Evolutionary conservation across 331 rosid genomes (phyloP).

Genomic region (Prunus yedoensis): DNA sequence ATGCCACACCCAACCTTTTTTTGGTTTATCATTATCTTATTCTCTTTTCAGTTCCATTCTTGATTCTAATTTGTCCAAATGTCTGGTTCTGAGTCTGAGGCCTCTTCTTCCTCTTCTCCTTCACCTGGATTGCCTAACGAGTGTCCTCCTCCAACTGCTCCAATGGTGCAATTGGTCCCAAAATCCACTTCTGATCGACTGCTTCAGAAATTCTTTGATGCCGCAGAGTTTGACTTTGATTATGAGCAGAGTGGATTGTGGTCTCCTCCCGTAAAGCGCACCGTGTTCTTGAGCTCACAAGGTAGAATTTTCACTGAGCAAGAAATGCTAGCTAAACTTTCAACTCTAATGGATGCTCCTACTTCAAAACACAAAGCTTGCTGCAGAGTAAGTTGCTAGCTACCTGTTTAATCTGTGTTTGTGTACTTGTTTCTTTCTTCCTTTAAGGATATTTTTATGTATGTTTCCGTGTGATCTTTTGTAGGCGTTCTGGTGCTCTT

Average conservation of each 20-base stretch:
- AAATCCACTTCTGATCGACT: conserved; percentile 58
- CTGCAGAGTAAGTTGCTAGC: conserved; percentile 35
- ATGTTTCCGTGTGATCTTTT: neutral
- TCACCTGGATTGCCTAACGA: conserved; percentile 7
- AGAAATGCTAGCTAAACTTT: conserved; percentile 53
- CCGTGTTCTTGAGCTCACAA: conserved; percentile 60
- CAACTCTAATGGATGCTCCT: conserved; percentile 25
- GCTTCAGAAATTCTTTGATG: conserved; percentile 62
- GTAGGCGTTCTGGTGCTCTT: conserved; percentile 31
- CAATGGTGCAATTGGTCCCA: conserved; percentile 48
- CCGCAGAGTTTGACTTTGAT: conserved; percentile 56
- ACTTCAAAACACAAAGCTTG: conserved; percentile 25
- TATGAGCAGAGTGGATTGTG: conserved; percentile 78
- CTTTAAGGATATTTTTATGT: neutral
- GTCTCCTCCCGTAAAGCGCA: conserved; percentile 74
- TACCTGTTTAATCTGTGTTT: conserved; percentile 5
- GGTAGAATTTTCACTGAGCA: conserved; percentile 52
- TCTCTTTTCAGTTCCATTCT: neutral
- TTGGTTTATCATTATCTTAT: conserved; percentile 10
- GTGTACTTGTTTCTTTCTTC: neutral
- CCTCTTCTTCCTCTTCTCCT: conserved; percentile 32
- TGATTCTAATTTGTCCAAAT: conserved; percentile 7
- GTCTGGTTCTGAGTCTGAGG: conserved; percentile 19
- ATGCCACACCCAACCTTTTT: neutral
- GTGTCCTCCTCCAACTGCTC: conserved; percentile 2